Percentiles rank a stretch among this genome's conserved stretches.
Evolutionary conservation across 768 basidiomycete species (phyloP).

Genomic region (Coprinopsis strossmayeri): DNA sequence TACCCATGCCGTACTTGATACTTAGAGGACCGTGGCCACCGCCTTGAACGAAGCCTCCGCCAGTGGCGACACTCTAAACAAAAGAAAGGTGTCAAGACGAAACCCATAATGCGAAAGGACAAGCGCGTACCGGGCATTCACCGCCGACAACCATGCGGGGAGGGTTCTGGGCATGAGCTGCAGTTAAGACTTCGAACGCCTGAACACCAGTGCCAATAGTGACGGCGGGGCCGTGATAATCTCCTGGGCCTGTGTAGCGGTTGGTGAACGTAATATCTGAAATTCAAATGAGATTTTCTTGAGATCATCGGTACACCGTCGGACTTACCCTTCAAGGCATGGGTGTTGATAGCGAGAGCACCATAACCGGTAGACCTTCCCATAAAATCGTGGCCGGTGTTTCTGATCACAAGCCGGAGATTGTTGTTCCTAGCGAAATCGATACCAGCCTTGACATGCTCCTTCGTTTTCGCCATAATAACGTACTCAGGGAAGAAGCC

Average conservation of each 20-base stretch:
- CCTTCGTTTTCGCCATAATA: slow-evolving; percentile 12
- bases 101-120: background rate
- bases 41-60: slow-evolving; percentile 29
- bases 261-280: slow-evolving; percentile 12
- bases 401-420: slow-evolving; percentile 17
- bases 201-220: slow-evolving; percentile 16
- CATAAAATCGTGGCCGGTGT: slow-evolving; percentile 17
- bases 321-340: slow-evolving; percentile 12
- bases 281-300: background rate
- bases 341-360: slow-evolving; percentile 11
- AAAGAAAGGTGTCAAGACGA: background rate
- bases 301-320: no score
- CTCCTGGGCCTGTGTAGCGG: slow-evolving; percentile 9
- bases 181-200: slow-evolving; percentile 8
- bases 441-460: slow-evolving; percentile 15
- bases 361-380: background rate
- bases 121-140: slow-evolving; percentile 15
- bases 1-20: slow-evolving; percentile 15
- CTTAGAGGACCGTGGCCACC: slow-evolving; percentile 18
- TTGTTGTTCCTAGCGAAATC: slow-evolving; percentile 15
- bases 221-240: slow-evolving; percentile 13
- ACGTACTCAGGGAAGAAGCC: slow-evolving; percentile 13
- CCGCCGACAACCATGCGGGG: slow-evolving; percentile 10
- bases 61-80: slow-evolving; percentile 24
- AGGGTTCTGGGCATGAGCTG: slow-evolving; percentile 7